Conservation (phyloP, 768 basidiomycete species). For the Collybia sp. region DNA sequence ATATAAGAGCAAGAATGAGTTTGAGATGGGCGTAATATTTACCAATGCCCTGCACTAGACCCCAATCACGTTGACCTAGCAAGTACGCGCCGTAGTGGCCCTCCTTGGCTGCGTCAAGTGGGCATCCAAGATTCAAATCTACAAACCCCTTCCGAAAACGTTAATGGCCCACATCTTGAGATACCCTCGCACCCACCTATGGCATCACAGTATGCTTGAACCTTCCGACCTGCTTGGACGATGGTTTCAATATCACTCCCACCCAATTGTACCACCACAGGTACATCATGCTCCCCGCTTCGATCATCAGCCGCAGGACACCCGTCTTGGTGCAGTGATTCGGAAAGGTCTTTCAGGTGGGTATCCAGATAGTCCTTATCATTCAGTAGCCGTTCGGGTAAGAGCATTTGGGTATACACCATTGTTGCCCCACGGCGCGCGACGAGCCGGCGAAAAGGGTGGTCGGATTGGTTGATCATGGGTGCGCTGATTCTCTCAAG, state of each 20-base stretch:
- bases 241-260: slow-evolving; percentile 65
- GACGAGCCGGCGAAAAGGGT: slow-evolving; percentile 64
- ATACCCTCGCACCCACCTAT: slow-evolving; percentile 45
- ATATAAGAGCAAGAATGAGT: not conserved
- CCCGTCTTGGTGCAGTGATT: no score
- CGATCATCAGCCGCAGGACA: slow-evolving; percentile 9
- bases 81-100: slow-evolving; percentile 74
- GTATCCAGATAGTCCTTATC: slow-evolving; percentile 63
- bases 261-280: slow-evolving; percentile 69
- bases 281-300: slow-evolving; percentile 22
- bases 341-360: slow-evolving; percentile 52
- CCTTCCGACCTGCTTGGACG: slow-evolving; percentile 52
- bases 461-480: slow-evolving; percentile 79
- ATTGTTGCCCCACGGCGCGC: slow-evolving; percentile 60
- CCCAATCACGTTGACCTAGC: slow-evolving; percentile 71
- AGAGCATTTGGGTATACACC: slow-evolving; percentile 77
- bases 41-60: slow-evolving; percentile 63
- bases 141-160: slow-evolving; percentile 8
- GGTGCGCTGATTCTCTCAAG: slow-evolving; percentile 48
- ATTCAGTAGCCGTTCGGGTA: slow-evolving; percentile 54
- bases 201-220: slow-evolving; percentile 60
- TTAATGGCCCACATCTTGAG: not conserved
- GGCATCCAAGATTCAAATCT: slow-evolving; percentile 84
- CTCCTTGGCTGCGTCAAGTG: slow-evolving; percentile 62
- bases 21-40: slow-evolving; percentile 8